Base-by-base conservation (phyloP, 2,329 filamentous ascomycete species). In the Stachybotrys chlorohalonatus region DNA sequence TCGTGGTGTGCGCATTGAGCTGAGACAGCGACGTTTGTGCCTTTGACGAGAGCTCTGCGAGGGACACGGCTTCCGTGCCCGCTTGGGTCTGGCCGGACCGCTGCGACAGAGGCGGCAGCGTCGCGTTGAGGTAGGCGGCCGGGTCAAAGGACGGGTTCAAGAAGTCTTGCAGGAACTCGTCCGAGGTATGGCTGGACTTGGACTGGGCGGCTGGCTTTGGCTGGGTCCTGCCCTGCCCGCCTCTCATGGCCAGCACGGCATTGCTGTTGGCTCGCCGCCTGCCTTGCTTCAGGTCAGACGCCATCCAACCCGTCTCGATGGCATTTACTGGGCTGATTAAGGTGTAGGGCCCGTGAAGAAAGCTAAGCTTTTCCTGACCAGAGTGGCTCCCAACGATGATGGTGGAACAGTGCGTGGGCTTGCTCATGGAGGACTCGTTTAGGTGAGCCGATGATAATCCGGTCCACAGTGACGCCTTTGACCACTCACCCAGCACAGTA, bases 1-100 rank as follows among this genome's bases (percentile, higher is more conserved):
- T 83, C 16, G 90, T 87, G 1, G 91, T 95, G 68, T 96, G 90
- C 8, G 90, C 87, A 66, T 89, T 95, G 64, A 97, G 83, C 65
- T 93, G 89, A 1, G 91, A 89, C 50, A 96, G 79, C n/a, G 95
- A 79, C 4, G 85, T 79, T 70, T 96, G 92, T 1, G 92, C 87
- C 66, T 91, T 89, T 0, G 85, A 79, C 1, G 90, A 91, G 52
- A 96, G 74, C 57, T 93, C 85, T n/a, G 86, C 76, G 50, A 96
- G 77, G 3, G 87, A 78, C 6, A 86, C 79, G 1, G 75, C 68
- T 45, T 70, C 68, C 15, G 58, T 52, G 5, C 57, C 62, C 7
- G 56, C 55, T 48, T 62, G 62, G 47, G 58, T 52, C 52, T 57
- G 61, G 6, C 65, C 62, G 32, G 68, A 60, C 64, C 63, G 73